Evolutionary conservation across 192 early-diverging fungal species (phyloP).

Genomic region (Backusella mclennaniae): DNA sequence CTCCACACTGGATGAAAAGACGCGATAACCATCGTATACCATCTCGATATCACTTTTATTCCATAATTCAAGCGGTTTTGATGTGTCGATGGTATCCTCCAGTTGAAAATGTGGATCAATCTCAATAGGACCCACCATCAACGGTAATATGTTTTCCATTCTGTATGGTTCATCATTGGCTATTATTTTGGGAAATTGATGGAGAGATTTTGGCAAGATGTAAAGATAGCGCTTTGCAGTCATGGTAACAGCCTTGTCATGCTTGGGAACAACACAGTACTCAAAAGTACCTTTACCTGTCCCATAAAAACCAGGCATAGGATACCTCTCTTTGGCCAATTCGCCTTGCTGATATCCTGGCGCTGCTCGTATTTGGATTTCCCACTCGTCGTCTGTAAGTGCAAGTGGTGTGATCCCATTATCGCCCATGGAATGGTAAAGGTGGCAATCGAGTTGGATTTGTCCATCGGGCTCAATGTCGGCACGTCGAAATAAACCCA

Average conservation of each 20-base stretch:
- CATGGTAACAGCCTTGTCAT: not conserved
- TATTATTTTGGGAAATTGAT: slow-evolving; percentile 12
- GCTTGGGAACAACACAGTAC: slow-evolving; percentile 6
- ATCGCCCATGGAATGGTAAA: not conserved
- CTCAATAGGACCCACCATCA: slow-evolving; percentile 18
- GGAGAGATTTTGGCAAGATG: not conserved
- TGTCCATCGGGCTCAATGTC: slow-evolving; percentile 26
- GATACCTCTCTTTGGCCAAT: not conserved
- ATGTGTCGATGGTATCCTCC: not conserved
- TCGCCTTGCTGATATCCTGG: not conserved
- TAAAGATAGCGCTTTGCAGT: slow-evolving; percentile 5
- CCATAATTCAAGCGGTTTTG: slow-evolving; percentile 10
- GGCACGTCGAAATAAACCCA: slow-evolving; percentile 23
- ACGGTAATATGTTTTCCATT: slow-evolving; percentile 18
- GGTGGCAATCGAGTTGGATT: slow-evolving; percentile 18
- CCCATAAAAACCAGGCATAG: slow-evolving; percentile 18
- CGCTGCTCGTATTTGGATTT: slow-evolving; percentile 17
- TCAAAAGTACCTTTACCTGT: slow-evolving; percentile 29
- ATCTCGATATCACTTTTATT: not conserved
- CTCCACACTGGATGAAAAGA: not conserved
- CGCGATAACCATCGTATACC: slow-evolving; percentile 18
- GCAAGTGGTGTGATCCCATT: slow-evolving; percentile 1
- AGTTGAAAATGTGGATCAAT: not conserved
- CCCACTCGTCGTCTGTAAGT: not conserved
- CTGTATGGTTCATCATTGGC: not conserved